Base-by-base conservation (phyloP, 768 basidiomycete genomes). In the Psilocybe cubensis region DNA sequence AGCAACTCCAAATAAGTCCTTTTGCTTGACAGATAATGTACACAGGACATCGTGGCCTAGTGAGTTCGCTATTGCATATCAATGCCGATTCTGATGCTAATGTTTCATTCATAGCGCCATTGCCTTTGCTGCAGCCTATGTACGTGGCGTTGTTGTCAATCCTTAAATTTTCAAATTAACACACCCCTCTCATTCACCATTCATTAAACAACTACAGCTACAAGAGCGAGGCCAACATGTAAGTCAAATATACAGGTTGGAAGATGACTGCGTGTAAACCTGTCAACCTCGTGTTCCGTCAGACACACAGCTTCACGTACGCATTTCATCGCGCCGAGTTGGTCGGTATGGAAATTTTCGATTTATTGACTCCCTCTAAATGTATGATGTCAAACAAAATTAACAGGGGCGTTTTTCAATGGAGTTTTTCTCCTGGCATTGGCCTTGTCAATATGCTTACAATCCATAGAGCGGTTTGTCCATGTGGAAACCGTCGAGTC, bases 281-380 rank as follows among this genome's bases (percentile, higher is more conserved):
- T 46, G 29, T 21, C 24, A 23, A 20, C 28, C 53, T 48, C 54
- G 35, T 52, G 48, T 45, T 51, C 52, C 23, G 47, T 24, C 58
- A 84, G 80, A 79, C 77, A 50, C 66, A 74, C 49, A 75, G 75
- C 52, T 84, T 80, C 62, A 84, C 82, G 6, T 84, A 79, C 59
- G 83, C 82, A 4, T 82, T 83, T 61, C 79, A 82, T 64, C 79
- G 82, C 44, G 81, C 81, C 50, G 82, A 84, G 63, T 75, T 83
- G 55, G 78, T 84, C 58, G 82, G 81, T 83, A 70, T 56, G 72
- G 61, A 60, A 42, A 61, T 35, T 18, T 28, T 35, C 51, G 51
- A 44, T 29, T 48, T 33, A 47, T 54, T 21, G 24, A 43, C 53
- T 48, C 44, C 45, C 60, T 44, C 14, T 56, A 17, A 29, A 20